Conservation (phyloP, 1,284 basidiomycete species). For the Coriolopsis trogii region DNA sequence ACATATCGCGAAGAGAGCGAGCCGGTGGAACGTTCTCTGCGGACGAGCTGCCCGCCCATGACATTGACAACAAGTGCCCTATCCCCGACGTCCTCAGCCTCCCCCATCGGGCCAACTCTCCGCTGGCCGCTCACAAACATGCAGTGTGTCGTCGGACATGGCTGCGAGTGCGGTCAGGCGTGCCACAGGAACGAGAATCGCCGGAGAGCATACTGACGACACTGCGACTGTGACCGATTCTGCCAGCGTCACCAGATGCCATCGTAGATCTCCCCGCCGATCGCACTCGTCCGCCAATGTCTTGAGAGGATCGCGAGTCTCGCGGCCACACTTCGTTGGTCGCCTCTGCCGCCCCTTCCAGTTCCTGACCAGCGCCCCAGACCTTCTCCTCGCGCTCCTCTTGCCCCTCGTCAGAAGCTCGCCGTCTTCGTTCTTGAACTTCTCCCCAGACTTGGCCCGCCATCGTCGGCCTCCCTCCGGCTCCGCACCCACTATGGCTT, state of each 20-base stretch:
- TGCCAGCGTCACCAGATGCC: neutral
- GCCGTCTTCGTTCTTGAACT: no score
- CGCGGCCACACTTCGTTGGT: neutral
- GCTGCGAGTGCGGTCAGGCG: neutral
- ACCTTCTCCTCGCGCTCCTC: neutral
- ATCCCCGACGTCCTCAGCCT: no score
- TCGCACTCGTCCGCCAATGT: no score
- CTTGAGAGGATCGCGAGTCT: neutral
- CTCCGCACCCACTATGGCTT: no score
- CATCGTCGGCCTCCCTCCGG: no score
- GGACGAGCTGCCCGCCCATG: neutral
- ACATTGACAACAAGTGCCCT: conserved; percentile 16
- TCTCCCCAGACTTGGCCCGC: no score
- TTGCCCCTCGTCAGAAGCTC: no score
- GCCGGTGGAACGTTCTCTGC: neutral
- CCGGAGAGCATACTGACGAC: neutral
- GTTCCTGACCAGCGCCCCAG: neutral
- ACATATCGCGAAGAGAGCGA: neutral
- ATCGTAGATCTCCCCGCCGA: neutral
- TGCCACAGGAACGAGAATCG: neutral
- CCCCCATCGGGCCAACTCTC: no score
- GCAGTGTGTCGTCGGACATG: no score
- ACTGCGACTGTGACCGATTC: neutral
- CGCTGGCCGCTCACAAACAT: no score
- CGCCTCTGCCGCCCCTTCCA: neutral